A percentile compares a stretch with the other conserved stretches of the same genome.
Conservation (phyloP, 2,329 filamentous ascomycete species). For the Phialemonium atrogriseum region DNA sequence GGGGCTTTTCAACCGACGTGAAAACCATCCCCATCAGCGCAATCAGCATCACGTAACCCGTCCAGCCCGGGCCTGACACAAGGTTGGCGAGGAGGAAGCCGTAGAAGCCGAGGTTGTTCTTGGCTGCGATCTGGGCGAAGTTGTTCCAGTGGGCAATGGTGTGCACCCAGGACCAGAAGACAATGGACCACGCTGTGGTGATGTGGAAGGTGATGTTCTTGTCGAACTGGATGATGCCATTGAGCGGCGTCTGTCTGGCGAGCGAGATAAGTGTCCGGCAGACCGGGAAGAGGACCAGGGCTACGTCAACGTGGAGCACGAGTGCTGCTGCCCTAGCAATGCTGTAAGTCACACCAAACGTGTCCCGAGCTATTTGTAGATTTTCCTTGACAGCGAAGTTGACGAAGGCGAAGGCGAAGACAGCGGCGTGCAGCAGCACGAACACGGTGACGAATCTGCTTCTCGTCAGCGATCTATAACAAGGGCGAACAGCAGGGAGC, state of each 20-base stretch:
- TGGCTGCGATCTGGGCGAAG: conserved; percentile 66
- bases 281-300: conserved; percentile 70
- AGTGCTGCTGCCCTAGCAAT: conserved; percentile 70
- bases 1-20: conserved; percentile 69
- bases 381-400: conserved; percentile 75
- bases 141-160: conserved; percentile 85
- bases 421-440: conserved; percentile 62
- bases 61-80: conserved; percentile 74
- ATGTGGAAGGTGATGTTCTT: conserved; percentile 89
- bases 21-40: conserved; percentile 70
- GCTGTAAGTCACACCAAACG: conserved; percentile 67
- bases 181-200: conserved; percentile 76
- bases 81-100: conserved; percentile 74
- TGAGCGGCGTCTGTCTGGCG: conserved; percentile 69
- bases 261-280: conserved; percentile 80
- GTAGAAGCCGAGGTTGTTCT: conserved; percentile 69
- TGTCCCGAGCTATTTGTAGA: conserved; percentile 54
- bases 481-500: conserved; percentile 9
- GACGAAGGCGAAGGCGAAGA: conserved; percentile 73
- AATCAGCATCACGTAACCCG: conserved; percentile 76
- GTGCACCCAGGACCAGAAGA: conserved; percentile 83
- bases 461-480: too few species aligned
- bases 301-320: conserved; percentile 74
- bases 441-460: conserved; percentile 73
- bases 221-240: conserved; percentile 81